Base-by-base conservation (phyloP, 805 yeast species). In the Cyberlindnera euphorbiiphila region DNA sequence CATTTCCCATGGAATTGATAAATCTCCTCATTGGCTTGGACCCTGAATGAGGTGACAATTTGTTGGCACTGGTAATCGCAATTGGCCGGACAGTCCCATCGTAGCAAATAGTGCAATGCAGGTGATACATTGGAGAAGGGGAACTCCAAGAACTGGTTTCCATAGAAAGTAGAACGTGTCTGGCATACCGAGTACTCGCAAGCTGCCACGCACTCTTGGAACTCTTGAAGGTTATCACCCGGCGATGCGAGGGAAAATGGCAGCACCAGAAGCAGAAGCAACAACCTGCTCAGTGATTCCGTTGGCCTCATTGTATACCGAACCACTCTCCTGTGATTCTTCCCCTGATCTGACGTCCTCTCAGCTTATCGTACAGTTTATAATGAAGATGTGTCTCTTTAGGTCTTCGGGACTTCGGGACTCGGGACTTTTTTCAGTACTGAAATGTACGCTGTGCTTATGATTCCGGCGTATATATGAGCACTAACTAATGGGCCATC, bases 61-160 rank as follows among this genome's bases (percentile, higher is more conserved):
- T 87, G 78, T 59, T 93, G 98, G 59, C 98, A 93, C 50, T 79
- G 83, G 60, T 93, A 93, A 61, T 93, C 98, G 62, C 98, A 93
- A 54, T 93, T 80, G 20, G 79, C 72, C 3, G 61, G 61, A 56
- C 95, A 86, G 40, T 75, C 74, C 96, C 96, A 88, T 1, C 69
- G 68, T 12, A 89, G 53, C 2, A 75, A 45, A 12, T 11, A 14
- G 32, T 56, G 54, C 43, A 77, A 59, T 41, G 27, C 6, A 1
- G 34, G 31, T 3, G 54, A 30, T 2, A 37, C 32, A 1, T 42
- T 13, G 2, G 31, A 15, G 25, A 42, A 53, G 5, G 37, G 29
- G 5, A 31, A 13, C 7, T 36, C 16, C 8, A 45, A 34, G 42
- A 39, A 45, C 9, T 12, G 20, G 37, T 41, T 46, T 10, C 21